Base-by-base conservation (phyloP, 2,329 filamentous ascomycete species). In the Colletotrichum godetiae region DNA sequence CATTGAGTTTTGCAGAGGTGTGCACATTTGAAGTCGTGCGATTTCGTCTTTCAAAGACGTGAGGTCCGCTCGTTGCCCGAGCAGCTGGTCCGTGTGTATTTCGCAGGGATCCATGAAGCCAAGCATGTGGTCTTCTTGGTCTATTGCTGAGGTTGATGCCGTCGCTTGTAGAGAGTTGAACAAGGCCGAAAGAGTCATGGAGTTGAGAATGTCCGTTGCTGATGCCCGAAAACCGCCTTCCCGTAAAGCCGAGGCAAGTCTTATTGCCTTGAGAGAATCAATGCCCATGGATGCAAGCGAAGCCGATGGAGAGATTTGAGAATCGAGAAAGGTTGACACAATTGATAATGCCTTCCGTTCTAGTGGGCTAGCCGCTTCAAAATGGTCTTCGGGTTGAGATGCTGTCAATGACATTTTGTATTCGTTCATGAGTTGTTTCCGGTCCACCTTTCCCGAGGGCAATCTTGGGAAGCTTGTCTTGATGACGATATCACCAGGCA, bases 381-480 rank as follows among this genome's bases (percentile, higher is more conserved):
- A n/a, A 2, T 52, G 55, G 15, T 68, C 64, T n/a, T 56, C 55
- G 10, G 5, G 62, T 42, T 58, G 68, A 52, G 52, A 27, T 6
- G 13, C 12, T n/a, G 22, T 65, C 37, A 15, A 3, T 13, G 46
- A 13, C 7, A 33, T n/a, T 22, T 61, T 58, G 11, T 70, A 81
- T 65, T 80, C 58, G 13, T 33, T 77, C 55, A 29, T 86, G 8
- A 98, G 83, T 13, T 81, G 82, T 76, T 91, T 92, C 64, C 91
- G 91, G 78, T 98, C 93, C 15, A 95, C 88, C 79, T 98, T 98
- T 0, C 95, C 95, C 0, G 95, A 97, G 2, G 95, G 87, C 24
- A 98, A 84, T 65, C 92, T 91, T 0, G 95, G 95, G 68, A 98
- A 92, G 10, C 88, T 84, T 0, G 86, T 76, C 74, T 93, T 83